Base-by-base conservation (phyloP, 768 basidiomycete genomes). In the Russula foetens region DNA sequence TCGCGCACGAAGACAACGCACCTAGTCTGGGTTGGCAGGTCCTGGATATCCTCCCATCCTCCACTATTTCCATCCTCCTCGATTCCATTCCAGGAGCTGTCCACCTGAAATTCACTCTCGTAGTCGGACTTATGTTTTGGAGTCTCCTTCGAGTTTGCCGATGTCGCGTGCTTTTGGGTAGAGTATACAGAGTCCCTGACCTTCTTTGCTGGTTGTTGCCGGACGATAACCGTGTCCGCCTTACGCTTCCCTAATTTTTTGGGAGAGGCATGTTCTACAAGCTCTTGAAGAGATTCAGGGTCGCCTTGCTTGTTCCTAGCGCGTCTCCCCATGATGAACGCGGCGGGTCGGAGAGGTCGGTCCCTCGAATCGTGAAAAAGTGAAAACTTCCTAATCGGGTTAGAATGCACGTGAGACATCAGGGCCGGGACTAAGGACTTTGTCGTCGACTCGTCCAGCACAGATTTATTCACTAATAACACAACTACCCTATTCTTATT, bases 301-400 rank as follows among this genome's bases (percentile, higher is more conserved):
- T 84, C 77, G 2, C 75, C 79, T 71, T 94, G 92, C 75, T 93
- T 93, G 74, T 88, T 85, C 72, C 88, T 91, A 66, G 90, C 81
- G 63, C 90, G 83, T 69, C 91, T 82, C 63, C 92, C 92, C 92
- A 94, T 93, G 52, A 21, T 29, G n/a, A 15, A 43, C 15, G 26
- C 15, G 17, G 8, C 4, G 39, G 3, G 12, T 4, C 1, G 39
- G 19, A 19, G 39, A 5, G 31, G 31, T 33, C 31, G 31, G 31
- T 4, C 9, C 5, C 31, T 5, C 31, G 31, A 33, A 33, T 33
- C 9, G 31, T 4, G 7, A 14, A 38, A 19, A 41, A 41, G 17
- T 41, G 3, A 19, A 35, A 41, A 41, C 39, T 41, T 41, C 39
- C 17, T 19, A 41, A 41, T 41, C 17, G 19, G 39, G 39, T 19